phyloP scores from a whole-genome alignment of 306 rosid genomes.

The Urtica urens region DNA sequence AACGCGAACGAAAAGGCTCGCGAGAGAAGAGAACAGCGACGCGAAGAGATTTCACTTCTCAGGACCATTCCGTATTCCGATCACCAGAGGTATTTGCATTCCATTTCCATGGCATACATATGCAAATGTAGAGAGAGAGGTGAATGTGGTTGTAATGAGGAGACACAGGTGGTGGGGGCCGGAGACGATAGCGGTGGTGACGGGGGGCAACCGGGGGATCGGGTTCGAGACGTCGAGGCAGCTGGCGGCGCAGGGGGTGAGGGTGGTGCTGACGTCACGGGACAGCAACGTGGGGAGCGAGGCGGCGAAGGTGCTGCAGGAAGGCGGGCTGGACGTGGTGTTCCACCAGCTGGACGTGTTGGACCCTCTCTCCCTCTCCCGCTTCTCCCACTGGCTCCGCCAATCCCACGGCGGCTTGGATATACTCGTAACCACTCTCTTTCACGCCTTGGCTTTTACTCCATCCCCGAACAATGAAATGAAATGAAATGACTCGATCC shows the following conservation, averaged over 20 bases:
- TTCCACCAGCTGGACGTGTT: constrained; percentile 69
- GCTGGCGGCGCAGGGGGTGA: constrained; percentile 71
- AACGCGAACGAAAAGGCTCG: constrained; percentile 64
- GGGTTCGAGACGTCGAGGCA: constrained; percentile 79
- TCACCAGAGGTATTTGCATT: constrained; percentile 52
- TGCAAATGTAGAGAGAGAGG: neutral
- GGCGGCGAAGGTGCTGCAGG: constrained; percentile 74
- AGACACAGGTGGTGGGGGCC: constrained; percentile 81
- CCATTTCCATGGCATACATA: neutral
- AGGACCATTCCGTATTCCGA: constrained; percentile 89
- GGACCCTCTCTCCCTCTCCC: constrained; percentile 44
- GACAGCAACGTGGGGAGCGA: constrained; percentile 63
- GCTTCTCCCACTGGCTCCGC: constrained; percentile 53
- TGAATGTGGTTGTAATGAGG: neutral
- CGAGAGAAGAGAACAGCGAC: constrained; percentile 62
- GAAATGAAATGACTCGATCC: too few relatives aligned
- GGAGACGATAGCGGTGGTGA: constrained; percentile 75
- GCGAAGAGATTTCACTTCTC: constrained; percentile 69
- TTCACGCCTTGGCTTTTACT: neutral
- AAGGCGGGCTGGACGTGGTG: constrained; percentile 61
- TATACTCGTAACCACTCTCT: constrained; percentile 48
- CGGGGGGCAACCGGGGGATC: constrained; percentile 88
- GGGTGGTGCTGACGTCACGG: constrained; percentile 74
- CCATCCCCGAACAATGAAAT: too few relatives aligned
- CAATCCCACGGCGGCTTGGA: constrained; percentile 72